These are phyloP conservation scores for Spizellomyces punctatus DNA, from an alignment of 192 early-diverging fungal genomes.

Conservation along the genomic window DNA sequence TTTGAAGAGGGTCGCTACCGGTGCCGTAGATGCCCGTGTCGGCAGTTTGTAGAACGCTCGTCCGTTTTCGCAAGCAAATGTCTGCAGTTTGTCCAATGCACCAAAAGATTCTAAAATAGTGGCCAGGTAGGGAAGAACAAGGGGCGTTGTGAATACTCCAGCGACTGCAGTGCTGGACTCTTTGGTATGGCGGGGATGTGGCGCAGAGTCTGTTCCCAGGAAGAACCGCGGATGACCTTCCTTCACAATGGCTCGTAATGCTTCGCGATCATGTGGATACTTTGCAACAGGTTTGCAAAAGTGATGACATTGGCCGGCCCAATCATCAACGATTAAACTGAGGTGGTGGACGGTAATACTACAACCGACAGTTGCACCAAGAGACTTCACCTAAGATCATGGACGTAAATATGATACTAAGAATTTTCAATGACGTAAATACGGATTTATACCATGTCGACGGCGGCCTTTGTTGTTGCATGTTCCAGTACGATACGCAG, in stretches of 20 bases:
- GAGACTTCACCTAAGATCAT: slow-evolving; percentile 66
- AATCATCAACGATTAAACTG: slow-evolving; percentile 90
- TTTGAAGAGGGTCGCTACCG: slow-evolving; percentile 49
- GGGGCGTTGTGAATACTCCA: slow-evolving; percentile 91
- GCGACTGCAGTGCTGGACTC: slow-evolving; percentile 78
- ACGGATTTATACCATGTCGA: slow-evolving; percentile 70
- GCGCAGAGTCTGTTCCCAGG: slow-evolving; percentile 95
- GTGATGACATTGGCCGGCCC: slow-evolving; percentile 95
- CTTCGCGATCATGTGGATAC: slow-evolving; percentile 86
- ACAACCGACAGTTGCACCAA: slow-evolving; percentile 90
- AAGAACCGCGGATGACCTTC: slow-evolving; percentile 96
- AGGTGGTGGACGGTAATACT: slow-evolving; percentile 97
- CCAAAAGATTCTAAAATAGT: slow-evolving; percentile 86
- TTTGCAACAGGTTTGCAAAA: slow-evolving; percentile 99
- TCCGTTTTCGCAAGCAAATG: slow-evolving; percentile 86
- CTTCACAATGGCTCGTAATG: slow-evolving; percentile 77
- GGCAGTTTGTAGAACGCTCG: slow-evolving; percentile 82
- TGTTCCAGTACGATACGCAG: slow-evolving; percentile 97
- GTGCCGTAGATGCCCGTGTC: slow-evolving; percentile 22
- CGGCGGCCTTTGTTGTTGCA: slow-evolving; percentile 91
- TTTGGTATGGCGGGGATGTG: slow-evolving; percentile 86
- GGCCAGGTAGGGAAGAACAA: slow-evolving; percentile 83
- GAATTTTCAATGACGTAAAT: neutral
- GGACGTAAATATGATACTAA: slow-evolving; percentile 4
- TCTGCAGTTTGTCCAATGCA: slow-evolving; percentile 75